Evolutionary conservation across 345 rosid genomes (phyloP), one percentile per base, ranked within the genome.

Genomic region (Rhizophora apiculata): DNA sequence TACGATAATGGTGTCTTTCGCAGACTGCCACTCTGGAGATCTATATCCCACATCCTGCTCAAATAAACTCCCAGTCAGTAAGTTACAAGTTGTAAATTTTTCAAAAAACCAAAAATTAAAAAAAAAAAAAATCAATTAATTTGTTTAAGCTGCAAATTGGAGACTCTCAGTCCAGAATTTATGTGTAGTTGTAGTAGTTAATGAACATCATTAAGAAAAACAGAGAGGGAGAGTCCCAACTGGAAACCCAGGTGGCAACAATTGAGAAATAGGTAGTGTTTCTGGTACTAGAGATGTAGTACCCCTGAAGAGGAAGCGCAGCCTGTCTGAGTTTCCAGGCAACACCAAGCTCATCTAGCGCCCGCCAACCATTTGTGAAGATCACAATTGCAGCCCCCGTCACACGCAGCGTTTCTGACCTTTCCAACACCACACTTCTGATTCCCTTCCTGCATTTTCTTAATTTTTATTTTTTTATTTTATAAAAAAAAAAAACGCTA

Each of bases 331-430:
- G 91, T 16, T 63, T 70, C 2, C 82, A 70, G 0, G 79, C 93
- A 8, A 83, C 75, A 24, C 89, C 86, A 9, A 88, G 86, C 36
- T 83, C 76, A 51, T 83, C 76, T 4, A 90, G 87, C 19, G 88
- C 93, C 20, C 80, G 83, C 93, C 91, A 88, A 0, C 91, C 96
- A 52, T 88, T 90, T 5, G 83, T 64, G 24, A 68, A 82, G 55
- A 90, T 68, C 15, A 68, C 75, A 27, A 88, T 84, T 2, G 80
- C 88, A 27, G 82, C 79, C 65, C 91, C 89, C 4, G 82, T 60
- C 6, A 84, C 72, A 39, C 91, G 51, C 11, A 85, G 68, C 0
- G 64, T 27, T 53, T 80, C 83, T 22, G 89, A 81, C 74, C 81
- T 76, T 72, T 88, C 96, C 70, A 88, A 51, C 58, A 88, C 83